Evolutionary conservation across 202 grass and related monocot species (phyloP), one percentile per base, ranked within the genome.

Genomic region (Dendrocalamus latiflorus): DNA sequence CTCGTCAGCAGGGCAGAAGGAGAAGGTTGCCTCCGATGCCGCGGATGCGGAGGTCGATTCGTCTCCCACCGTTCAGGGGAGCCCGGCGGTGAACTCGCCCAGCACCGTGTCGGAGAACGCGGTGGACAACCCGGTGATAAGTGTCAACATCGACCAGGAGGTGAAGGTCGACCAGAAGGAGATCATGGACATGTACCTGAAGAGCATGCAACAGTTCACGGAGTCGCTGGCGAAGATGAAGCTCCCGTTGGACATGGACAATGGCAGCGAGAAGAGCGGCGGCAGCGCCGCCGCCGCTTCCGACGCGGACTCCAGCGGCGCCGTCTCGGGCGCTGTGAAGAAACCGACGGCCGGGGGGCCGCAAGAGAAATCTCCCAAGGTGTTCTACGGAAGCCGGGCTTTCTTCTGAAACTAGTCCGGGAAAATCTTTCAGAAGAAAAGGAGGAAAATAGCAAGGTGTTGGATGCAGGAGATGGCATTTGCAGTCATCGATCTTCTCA

Each of bases 181-280:
- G 18, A 94, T 97, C 78, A 90, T 97, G 72, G 92, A 98, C 84
- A 94, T 98, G 90, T 98, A 98, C 84, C 93, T 98, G 95, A 98
- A 98, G 82, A 98, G 95, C 92, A 98, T 98, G 95, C 95, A 98
- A 81, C 95, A 98, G 61, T 98, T 94, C 82, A 94, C 92, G 0
- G 95, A 98, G 10, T 94, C 95, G 10, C 89, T 98, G 20, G 92
- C 95, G 28, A 98, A 94, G 34, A 98, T 98, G 95, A 98, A 98
- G 79, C 93, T 98, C 21, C 95, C 95, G 8, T 20, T 97, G 51
- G 92, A 93, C 68, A 39, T 93, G 68, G 92, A 91, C 80, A 91
- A 82, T 20, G 75, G 79, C 22, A 88, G 70, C 53, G 68, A 75
- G 17, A 90, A 82, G 26, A 88, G 45, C 22, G 57, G 39, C 37